A percentile compares a stretch with the other conserved stretches of the same genome.
Evolutionary conservation across 768 basidiomycete species (phyloP).

Genomic region (Serendipita sp.): DNA sequence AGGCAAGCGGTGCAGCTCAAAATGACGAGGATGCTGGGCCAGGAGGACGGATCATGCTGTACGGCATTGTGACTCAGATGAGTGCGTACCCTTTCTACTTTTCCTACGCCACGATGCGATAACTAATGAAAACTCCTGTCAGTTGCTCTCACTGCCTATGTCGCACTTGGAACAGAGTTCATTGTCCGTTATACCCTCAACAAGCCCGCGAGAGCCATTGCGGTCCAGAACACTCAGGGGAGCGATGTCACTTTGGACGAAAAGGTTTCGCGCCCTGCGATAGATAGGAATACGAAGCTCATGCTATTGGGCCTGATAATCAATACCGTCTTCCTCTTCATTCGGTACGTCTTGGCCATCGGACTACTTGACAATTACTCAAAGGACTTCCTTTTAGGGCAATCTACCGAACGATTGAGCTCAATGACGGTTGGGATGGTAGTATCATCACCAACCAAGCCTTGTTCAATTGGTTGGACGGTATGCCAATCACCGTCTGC

Average conservation of each 20-base stretch:
- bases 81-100: slow-evolving; percentile 2
- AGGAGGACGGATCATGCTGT: slow-evolving; percentile 12
- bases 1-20: slow-evolving; percentile 14
- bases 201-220: slow-evolving; percentile 9
- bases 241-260: not conserved
- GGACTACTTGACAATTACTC: not conserved
- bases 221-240: not conserved
- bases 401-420: slow-evolving; percentile 35
- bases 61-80: slow-evolving; percentile 13
- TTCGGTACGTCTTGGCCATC: slow-evolving; percentile 23
- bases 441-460: slow-evolving; percentile 31
- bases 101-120: no score
- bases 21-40: slow-evolving; percentile 10
- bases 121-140: no score
- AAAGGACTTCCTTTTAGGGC: not conserved
- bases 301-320: slow-evolving; percentile 15
- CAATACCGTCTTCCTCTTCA: slow-evolving; percentile 28
- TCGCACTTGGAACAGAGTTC: slow-evolving; percentile 29
- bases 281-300: slow-evolving; percentile 10
- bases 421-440: slow-evolving; percentile 35
- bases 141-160: slow-evolving; percentile 29
- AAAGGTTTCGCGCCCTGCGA: not conserved
- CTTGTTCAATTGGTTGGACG: slow-evolving; percentile 35
- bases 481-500: slow-evolving; percentile 30
- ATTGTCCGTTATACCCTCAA: slow-evolving; percentile 22